These are phyloP conservation scores for Solanum chiquidenum DNA, from an alignment of 257 asterid species.

Conservation along the genomic window DNA sequence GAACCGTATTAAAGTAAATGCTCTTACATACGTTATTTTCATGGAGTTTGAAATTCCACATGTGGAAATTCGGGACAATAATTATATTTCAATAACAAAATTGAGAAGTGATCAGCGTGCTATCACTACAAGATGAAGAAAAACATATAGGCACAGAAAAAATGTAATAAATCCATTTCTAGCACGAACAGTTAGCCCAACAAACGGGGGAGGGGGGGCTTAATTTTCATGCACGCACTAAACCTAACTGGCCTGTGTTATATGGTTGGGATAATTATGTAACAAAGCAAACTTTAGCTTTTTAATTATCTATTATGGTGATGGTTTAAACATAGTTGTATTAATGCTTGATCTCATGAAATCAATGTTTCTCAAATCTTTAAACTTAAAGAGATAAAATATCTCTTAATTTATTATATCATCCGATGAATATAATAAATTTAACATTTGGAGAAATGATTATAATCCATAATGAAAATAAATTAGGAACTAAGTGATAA, in stretches of 20 bases:
- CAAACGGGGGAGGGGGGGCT: neutral
- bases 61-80: neutral
- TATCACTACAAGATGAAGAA: neutral
- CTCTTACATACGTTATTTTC: neutral
- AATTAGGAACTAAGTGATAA: neutral
- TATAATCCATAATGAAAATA: too few species aligned
- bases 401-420: too few species aligned
- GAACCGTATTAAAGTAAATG: neutral
- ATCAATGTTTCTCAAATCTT: neutral
- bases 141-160: neutral
- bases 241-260: neutral
- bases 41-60: neutral
- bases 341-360: neutral
- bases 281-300: neutral
- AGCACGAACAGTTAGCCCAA: neutral
- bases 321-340: neutral
- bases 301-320: neutral
- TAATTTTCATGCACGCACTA: too few species aligned
- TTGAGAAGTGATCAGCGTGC: neutral
- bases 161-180: neutral
- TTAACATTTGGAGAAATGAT: too few species aligned
- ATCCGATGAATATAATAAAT: too few species aligned
- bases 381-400: neutral
- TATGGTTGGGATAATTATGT: neutral
- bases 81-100: neutral